Evolutionary conservation across 495 filamentous ascomycete genomes (phyloP), one percentile per base, ranked within the genome.

Genomic region (Aspergillus egyptiacus): DNA sequence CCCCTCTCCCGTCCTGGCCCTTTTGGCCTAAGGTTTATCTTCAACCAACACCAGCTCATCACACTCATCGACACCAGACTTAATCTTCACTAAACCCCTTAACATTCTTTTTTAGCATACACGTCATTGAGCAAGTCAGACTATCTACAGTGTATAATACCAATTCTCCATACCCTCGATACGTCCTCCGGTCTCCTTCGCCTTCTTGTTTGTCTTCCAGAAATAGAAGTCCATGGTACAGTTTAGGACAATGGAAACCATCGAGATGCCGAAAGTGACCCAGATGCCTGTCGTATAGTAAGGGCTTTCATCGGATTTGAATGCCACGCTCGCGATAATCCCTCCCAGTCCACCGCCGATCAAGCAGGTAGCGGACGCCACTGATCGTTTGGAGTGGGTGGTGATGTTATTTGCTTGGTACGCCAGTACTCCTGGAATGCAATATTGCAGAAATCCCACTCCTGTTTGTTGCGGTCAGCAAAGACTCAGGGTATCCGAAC

Each of bases 391-490:
- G 19, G 51, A 54, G 11, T 48, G 46, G 6, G 46, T 45, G 5
- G 33, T 45, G 46, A 54, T 54, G 27, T 54, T 54, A 37, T 54
- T 54, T 2, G 46, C 51, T 33, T 54, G 51, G 25, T 25, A 54
- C 10, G 51, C 40, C 7, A 54, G 36, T 2, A 54, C 46, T 3
- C 46, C 51, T 11, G 51, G 51, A 39, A 54, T 46, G 27, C 51
- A 54, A 35, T 31, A 49, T 34, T 54, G 51, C 32, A 50, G 19
- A 17, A 43, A 35, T 8, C 51, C 51, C 15, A 54, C 51, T 8
- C 50, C 42, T 53, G 15, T 33, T 2, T 6, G 6, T n/a, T 8
- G 25, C 17, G 23, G 13, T 19, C 20, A 33, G 24, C 18, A 11
- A 11, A 14, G 2, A 2, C n/a, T n/a, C n/a, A n/a, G n/a, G n/a